These are phyloP conservation scores for Polytrichum formosum DNA, from an alignment of 225 moss, liverwort and hornwort genomes.

Conservation along the genomic window DNA sequence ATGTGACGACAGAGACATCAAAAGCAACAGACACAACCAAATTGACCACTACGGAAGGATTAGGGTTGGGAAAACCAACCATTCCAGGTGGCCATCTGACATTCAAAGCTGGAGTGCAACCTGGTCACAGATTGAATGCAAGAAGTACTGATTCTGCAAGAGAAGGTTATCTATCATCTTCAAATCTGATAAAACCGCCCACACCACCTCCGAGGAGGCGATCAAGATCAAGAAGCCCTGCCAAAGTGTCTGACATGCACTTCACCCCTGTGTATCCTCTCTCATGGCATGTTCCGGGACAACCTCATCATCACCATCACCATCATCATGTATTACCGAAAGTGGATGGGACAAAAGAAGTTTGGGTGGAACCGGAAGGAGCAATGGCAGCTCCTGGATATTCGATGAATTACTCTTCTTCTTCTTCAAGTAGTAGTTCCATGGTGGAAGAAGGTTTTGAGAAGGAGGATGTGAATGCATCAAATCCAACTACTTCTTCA, in stretches of 20 bases:
- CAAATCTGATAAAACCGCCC: conserved; percentile 32
- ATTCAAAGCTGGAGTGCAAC: conserved; percentile 13
- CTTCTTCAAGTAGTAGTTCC: conserved; percentile 2
- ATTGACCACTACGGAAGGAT: neutral
- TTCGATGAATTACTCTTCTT: conserved; percentile 7
- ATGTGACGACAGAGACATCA: conserved; percentile 13
- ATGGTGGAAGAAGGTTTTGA: conserved; percentile 28
- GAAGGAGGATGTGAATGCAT: conserved; percentile 37
- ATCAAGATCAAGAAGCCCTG: conserved; percentile 51
- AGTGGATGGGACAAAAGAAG: conserved; percentile 22
- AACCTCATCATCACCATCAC: too few relatives aligned
- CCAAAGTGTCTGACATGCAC: conserved; percentile 46
- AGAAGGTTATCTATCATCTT: conserved; percentile 19
- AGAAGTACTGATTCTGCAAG: conserved; percentile 9
- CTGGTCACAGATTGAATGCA: conserved; percentile 9
- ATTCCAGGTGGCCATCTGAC: neutral
- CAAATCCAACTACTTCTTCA: conserved; percentile 29
- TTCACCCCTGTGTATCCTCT: conserved; percentile 29
- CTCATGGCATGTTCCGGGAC: conserved; percentile 22
- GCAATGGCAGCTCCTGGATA: conserved; percentile 4
- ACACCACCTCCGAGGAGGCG: conserved; percentile 53
- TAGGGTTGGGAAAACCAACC: conserved; percentile 17
- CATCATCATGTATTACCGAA: conserved; percentile 9
- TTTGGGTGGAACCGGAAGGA: conserved; percentile 27
- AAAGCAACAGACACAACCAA: conserved; percentile 19